A percentile compares a stretch with the other conserved stretches of the same genome.
Evolutionary conservation across 1,284 basidiomycete species (phyloP).

Genomic region (Hemileia vastatrix): DNA sequence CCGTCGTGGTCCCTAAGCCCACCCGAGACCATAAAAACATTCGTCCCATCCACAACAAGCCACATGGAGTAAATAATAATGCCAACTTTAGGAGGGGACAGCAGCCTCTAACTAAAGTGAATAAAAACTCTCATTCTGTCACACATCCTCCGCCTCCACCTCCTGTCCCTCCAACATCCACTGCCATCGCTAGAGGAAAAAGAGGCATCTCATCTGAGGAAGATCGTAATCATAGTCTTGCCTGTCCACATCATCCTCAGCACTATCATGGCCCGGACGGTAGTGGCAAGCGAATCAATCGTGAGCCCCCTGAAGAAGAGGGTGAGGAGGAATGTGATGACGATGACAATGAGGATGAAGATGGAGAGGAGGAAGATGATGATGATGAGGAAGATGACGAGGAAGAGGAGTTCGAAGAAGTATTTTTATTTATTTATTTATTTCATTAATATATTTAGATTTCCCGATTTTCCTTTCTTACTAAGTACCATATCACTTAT

Average conservation of each 20-base stretch:
- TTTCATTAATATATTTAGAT: no score
- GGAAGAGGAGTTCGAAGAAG: constrained; percentile 26
- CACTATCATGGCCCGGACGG: constrained; percentile 24
- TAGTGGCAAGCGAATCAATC: not conserved
- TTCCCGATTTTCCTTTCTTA: no score
- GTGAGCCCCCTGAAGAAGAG: constrained; percentile 13
- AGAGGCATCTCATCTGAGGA: constrained; percentile 26
- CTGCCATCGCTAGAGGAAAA: constrained; percentile 20
- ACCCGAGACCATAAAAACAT: constrained; percentile 36
- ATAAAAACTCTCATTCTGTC: constrained; percentile 3
- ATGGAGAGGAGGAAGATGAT: constrained; percentile 41
- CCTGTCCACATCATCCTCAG: constrained; percentile 37
- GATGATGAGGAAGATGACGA: constrained; percentile 29
- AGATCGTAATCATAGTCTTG: constrained; percentile 34
- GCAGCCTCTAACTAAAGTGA: constrained; percentile 21
- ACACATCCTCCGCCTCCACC: constrained; percentile 13
- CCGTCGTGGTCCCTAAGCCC: constrained; percentile 28
- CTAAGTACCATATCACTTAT: no score
- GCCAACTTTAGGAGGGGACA: no score
- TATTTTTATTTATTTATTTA: constrained; percentile 17
- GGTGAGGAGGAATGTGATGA: constrained; percentile 51
- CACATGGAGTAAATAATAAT: no score
- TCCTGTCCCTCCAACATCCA: constrained; percentile 5
- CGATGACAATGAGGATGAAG: constrained; percentile 55
- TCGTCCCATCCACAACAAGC: constrained; percentile 26